phyloP scores from a whole-genome alignment of 208 protist species.

The Trypanosoma vivax region DNA sequence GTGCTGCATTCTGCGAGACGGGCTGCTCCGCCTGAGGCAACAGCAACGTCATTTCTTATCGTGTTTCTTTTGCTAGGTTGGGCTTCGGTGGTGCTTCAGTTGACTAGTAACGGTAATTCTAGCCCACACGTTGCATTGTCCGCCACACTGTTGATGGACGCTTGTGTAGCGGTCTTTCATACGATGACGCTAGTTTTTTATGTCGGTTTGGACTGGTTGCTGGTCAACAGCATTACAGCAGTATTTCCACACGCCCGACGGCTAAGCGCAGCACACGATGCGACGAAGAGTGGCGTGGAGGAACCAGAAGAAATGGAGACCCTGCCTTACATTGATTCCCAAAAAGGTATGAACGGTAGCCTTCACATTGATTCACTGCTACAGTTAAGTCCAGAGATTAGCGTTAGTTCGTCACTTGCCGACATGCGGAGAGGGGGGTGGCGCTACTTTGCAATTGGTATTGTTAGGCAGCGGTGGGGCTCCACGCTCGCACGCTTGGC shows the following conservation, averaged over 20 bases:
- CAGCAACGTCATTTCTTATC: too few relatives aligned
- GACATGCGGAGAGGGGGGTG: background rate
- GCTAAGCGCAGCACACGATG: background rate
- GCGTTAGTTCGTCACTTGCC: background rate
- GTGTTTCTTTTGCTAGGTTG: too few relatives aligned
- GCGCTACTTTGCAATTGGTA: background rate
- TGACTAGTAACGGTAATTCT: background rate
- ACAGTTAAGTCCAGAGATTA: constrained; percentile 8
- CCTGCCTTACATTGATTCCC: background rate
- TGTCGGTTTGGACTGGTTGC: constrained; percentile 15
- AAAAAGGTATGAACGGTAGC: background rate
- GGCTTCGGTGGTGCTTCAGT: background rate
- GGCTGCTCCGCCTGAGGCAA: too few relatives aligned
- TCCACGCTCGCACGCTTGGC: constrained; percentile 4
- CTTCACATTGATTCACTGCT: constrained; percentile 3
- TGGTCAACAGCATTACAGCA: constrained; percentile 11
- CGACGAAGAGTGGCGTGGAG: background rate
- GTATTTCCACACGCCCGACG: constrained; percentile 5
- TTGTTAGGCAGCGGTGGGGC: constrained; percentile 9
- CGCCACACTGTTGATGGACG: too few relatives aligned
- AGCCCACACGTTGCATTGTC: too few relatives aligned
- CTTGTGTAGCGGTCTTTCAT: constrained; percentile 1
- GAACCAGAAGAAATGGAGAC: too few relatives aligned
- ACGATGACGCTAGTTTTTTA: constrained; percentile 4
- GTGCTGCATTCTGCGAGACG: too few relatives aligned